Base-by-base conservation (phyloP, 2,329 filamentous ascomycete species). In the Fusarium pseudograminearum region DNA sequence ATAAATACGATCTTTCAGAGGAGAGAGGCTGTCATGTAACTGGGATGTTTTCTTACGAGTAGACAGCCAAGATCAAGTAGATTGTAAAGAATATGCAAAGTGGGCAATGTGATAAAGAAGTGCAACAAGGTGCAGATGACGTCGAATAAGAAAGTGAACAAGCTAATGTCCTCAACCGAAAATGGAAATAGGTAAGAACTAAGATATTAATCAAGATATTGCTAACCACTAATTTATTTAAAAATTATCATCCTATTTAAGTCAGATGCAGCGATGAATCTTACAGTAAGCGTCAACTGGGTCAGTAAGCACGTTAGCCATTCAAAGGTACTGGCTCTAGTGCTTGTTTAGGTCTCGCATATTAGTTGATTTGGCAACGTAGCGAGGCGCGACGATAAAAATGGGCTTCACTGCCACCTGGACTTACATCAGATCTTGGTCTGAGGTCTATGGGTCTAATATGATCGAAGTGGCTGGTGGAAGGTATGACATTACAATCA, bases 351-450 rank as follows among this genome's bases (percentile, higher is more conserved):
- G 22, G 24, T 4, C 8, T 36, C 7, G 22, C 24, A 10, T 18
- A 6, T 7, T 18, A 26, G 20, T 24, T 11, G 18, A 9, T 24
- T 18, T 48, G 14, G 10, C 15, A 34, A 14, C 4, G 3, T 18
- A 26, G 22, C 20, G 26, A 22, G 46, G 9, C 16, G 31, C 22
- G 16, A 36, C 4, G 22, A 50, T 15, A 3, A 12, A 28, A 50
- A 36, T n/a, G 16, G 4, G 4, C 3, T 5, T 28, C 9, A 12
- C 26, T 28, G 31, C 47, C 31, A 36, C 22, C 14, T 50, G 47
- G 47, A 50, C 47, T 50, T 26, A 36, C 24, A 50, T 50, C 31
- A 50, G 47, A 50, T 50, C 24, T 50, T n/a, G 18, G 47, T 26
- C 31, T 20, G 2, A 28, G 3, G 26, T 28, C 26, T 28, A 28